These are phyloP conservation scores for Ceratocystis lukuohia DNA, from an alignment of 2,329 filamentous ascomycete species.

Conservation along the genomic window DNA sequence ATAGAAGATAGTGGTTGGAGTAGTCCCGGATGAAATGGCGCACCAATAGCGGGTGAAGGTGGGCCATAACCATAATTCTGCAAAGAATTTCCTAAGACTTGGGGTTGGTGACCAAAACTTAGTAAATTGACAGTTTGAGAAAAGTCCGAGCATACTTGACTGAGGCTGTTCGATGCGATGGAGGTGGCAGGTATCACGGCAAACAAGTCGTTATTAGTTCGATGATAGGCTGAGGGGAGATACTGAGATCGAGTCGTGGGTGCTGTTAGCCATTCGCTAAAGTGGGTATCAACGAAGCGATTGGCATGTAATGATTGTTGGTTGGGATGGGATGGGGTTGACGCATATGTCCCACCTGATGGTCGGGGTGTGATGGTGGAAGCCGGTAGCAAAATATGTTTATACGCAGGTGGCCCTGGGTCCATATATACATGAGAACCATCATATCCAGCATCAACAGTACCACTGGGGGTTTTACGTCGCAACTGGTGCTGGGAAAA, in stretches of 20 bases:
- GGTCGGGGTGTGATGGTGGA: constrained; percentile 13
- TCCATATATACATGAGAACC: constrained; percentile 61
- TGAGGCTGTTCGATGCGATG: not conserved
- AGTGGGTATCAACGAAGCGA: not conserved
- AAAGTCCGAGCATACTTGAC: not conserved
- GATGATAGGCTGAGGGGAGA: not conserved
- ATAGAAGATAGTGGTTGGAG: constrained; percentile 11
- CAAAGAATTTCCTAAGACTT: not conserved
- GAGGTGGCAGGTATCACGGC: not conserved
- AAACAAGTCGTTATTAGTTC: not conserved
- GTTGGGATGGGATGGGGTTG: not conserved
- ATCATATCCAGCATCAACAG: constrained; percentile 81
- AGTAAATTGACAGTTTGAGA: constrained; percentile 6
- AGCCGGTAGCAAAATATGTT: constrained; percentile 67
- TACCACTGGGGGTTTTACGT: constrained; percentile 89
- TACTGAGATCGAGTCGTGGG: not conserved
- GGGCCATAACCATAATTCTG: constrained; percentile 17
- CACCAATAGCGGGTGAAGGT: constrained; percentile 18
- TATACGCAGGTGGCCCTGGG: constrained; percentile 61
- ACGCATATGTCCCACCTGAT: not conserved
- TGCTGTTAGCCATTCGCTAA: not conserved
- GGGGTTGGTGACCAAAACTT: not conserved
- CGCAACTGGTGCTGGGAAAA: constrained; percentile 49
- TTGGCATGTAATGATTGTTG: not conserved
- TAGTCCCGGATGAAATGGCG: constrained; percentile 14